Evolutionary conservation across 1,284 basidiomycete genomes (phyloP), one percentile per base, ranked within the genome.

Genomic region (Trametes sp.): DNA sequence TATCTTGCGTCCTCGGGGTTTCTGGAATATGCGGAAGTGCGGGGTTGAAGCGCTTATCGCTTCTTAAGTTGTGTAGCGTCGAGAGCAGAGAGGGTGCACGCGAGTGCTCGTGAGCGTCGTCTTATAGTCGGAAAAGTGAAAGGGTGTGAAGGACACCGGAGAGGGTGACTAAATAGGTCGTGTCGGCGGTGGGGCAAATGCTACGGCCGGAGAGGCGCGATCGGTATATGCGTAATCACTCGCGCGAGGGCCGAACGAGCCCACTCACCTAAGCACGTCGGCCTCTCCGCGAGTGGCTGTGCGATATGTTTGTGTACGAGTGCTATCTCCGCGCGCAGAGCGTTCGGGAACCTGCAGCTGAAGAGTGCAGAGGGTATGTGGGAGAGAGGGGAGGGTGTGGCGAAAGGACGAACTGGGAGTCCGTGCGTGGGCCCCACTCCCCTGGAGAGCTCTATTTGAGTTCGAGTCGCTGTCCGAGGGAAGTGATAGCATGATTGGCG

Each of bases 401-500:
- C 59, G n/a, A 60, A 60, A 33, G 45, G 38, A 46, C 45, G 38
- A 49, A 53, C 24, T 41, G 33, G 51, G 35, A 31, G 44, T 29
- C 36, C 49, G 23, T 21, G 24, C 23, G 4, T 14, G 45, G 16
- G 7, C 14, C 38, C 14, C 35, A 38, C 36, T 28, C 49, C 54
- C 51, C 33, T 36, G 58, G 44, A 26, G 62, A 16, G 55, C 36
- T 38, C 38, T 67, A 64, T 67, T 59, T 63, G 52, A 45, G 55
- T 60, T 56, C 44, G 24, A 21, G 23, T 38, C 49, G n/a, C 19
- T 23, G 29, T 49, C 29, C 44, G 58, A 31, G 45, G 60, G 54
- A 23, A 41, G 36, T 57, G 33, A 36, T 31, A 23, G 48, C 5
- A 28, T 61, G 63, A 67, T 61, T 58, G 63, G 62, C 63, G 61